Conservation (phyloP, 257 asterid genomes). For the Marsdenia floribunda region DNA sequence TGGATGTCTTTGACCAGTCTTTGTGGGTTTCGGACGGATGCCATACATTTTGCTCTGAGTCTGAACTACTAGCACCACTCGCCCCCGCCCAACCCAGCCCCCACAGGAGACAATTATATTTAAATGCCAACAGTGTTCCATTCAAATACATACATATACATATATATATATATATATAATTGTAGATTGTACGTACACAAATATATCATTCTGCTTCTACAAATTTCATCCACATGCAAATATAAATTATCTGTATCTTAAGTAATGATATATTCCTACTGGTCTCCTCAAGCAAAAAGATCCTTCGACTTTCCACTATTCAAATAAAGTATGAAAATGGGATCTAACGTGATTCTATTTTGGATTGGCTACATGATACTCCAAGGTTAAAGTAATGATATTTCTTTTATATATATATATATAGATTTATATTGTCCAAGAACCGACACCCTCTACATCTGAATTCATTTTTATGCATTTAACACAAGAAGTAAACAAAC, state of each 20-base stretch:
- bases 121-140: background rate
- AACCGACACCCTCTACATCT: background rate
- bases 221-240: too few relatives aligned
- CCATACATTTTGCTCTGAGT: slow-evolving; percentile 18
- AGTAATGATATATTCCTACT: background rate
- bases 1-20: slow-evolving; percentile 46
- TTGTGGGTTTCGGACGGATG: slow-evolving; percentile 14
- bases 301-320: too few relatives aligned
- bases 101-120: background rate
- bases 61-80: slow-evolving; percentile 10
- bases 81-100: too few relatives aligned
- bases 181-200: background rate
- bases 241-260: background rate
- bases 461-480: background rate
- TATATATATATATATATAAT: too few relatives aligned
- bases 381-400: too few relatives aligned
- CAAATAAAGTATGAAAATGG: too few relatives aligned
- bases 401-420: too few relatives aligned
- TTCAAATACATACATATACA: background rate
- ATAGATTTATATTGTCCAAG: background rate
- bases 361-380: too few relatives aligned
- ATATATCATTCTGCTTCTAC: background rate
- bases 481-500: background rate
- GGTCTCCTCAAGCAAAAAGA: too few relatives aligned
- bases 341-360: too few relatives aligned